Conservation (phyloP, 805 yeast genomes). For the Hanseniaspora opuntiae region DNA sequence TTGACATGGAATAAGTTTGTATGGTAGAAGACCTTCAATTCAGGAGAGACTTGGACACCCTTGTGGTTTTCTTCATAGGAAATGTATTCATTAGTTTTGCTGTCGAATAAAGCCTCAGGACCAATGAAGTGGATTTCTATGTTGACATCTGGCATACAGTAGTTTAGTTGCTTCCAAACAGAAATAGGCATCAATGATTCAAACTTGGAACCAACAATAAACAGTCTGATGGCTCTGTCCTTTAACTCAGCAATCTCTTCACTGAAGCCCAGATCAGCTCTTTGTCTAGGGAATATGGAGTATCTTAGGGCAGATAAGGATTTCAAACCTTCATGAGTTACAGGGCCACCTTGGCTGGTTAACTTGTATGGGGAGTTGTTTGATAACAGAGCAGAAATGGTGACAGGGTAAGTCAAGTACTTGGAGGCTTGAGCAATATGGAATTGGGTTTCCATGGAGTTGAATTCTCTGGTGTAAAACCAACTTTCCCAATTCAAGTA, state of each 20-base stretch:
- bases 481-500: constrained; percentile 83
- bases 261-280: constrained; percentile 30
- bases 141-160: constrained; percentile 65
- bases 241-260: constrained; percentile 27
- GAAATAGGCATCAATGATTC: constrained; percentile 89
- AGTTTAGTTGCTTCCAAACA: constrained; percentile 88
- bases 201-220: constrained; percentile 80
- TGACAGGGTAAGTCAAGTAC: constrained; percentile 82
- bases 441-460: constrained; percentile 93
- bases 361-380: constrained; percentile 72
- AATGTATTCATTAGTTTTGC: constrained; percentile 48
- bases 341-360: constrained; percentile 64
- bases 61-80: constrained; percentile 51
- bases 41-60: constrained; percentile 52
- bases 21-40: constrained; percentile 63
- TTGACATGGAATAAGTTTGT: constrained; percentile 83
- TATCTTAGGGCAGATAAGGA: constrained; percentile 86
- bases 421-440: constrained; percentile 91
- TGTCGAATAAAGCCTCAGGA: constrained; percentile 76
- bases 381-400: constrained; percentile 73
- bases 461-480: constrained; percentile 82
- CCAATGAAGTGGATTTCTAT: constrained; percentile 88
- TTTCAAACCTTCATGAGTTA: constrained; percentile 83
- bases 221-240: constrained; percentile 67
- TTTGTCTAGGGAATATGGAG: constrained; percentile 57